phyloP scores from a whole-genome alignment of 768 basidiomycete species.

The Leccinum imitatum region DNA sequence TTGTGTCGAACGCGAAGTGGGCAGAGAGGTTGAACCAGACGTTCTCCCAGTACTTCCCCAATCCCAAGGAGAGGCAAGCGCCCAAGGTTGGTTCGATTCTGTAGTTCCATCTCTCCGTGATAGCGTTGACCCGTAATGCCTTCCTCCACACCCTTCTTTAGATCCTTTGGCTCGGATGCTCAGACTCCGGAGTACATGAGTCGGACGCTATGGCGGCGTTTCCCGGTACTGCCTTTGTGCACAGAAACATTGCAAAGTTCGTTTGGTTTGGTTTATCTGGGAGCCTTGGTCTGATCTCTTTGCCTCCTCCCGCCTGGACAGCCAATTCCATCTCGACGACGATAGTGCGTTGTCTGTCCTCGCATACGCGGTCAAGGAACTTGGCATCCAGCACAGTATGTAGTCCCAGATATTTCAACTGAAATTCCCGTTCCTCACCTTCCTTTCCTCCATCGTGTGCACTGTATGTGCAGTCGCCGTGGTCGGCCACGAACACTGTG shows the following conservation, averaged over 20 bases:
- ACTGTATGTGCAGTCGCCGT: conserved; percentile 54
- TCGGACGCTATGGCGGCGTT: conserved; percentile 63
- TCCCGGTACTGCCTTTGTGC: conserved; percentile 82
- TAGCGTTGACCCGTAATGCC: background rate
- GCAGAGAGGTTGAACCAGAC: conserved; percentile 21
- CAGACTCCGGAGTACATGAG: conserved; percentile 86
- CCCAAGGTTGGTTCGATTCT: conserved; percentile 20
- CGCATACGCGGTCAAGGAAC: conserved; percentile 63
- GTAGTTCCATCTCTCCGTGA: background rate
- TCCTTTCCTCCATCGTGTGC: conserved; percentile 2
- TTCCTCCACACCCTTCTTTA: conserved; percentile 23
- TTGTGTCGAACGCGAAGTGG: conserved; percentile 18
- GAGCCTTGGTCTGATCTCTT: background rate
- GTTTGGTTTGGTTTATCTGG: background rate
- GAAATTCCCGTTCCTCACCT: background rate
- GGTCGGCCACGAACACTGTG: conserved; percentile 82
- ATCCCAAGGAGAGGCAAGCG: conserved; percentile 4
- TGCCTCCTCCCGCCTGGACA: conserved; percentile 45
- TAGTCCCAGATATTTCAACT: conserved; percentile 12
- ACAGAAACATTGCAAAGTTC: conserved; percentile 81
- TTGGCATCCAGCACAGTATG: conserved; percentile 74
- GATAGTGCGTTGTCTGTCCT: conserved; percentile 68
- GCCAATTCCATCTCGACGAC: conserved; percentile 73
- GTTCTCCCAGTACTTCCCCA: conserved; percentile 23
- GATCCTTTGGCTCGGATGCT: conserved; percentile 80